Evolutionary conservation across 768 basidiomycete species (phyloP).

Genomic region (Suillus tomentosus): DNA sequence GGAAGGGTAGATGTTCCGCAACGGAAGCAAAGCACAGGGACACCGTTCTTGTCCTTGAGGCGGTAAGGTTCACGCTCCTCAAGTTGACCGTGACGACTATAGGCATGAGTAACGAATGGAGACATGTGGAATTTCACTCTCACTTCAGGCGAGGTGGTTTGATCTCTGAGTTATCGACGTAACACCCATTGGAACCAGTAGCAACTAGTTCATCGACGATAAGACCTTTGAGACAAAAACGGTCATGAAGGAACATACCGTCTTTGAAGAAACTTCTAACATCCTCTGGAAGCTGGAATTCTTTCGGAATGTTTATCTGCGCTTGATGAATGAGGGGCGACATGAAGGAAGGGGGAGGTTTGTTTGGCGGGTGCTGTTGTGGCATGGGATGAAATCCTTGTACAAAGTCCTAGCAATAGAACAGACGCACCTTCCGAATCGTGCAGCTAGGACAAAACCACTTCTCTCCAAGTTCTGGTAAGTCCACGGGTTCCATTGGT

Average conservation of each 20-base stretch:
- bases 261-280: conserved; percentile 84
- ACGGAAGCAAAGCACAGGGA: conserved; percentile 85
- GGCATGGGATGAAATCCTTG: conserved; percentile 14
- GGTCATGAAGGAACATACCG: conserved; percentile 49
- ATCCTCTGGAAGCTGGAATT: conserved; percentile 87
- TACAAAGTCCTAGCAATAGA: background rate
- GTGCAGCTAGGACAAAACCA: conserved; percentile 82
- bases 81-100: conserved; percentile 80
- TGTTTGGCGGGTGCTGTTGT: conserved; percentile 63
- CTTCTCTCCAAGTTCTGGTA: conserved; percentile 68
- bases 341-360: conserved; percentile 66
- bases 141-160: conserved; percentile 84
- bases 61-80: conserved; percentile 92
- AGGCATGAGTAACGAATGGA: conserved; percentile 11
- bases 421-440: conserved; percentile 58
- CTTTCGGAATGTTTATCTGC: conserved; percentile 68
- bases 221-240: conserved; percentile 20
- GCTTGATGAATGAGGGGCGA: conserved; percentile 72
- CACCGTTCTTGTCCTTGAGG: conserved; percentile 81
- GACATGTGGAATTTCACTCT: conserved; percentile 32
- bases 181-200: conserved; percentile 77
- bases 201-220: conserved; percentile 52
- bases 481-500: conserved; percentile 85
- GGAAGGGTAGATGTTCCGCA: conserved; percentile 84
- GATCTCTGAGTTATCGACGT: conserved; percentile 76